Evolutionary conservation across 2,329 filamentous ascomycete species (phyloP), one percentile per base, ranked within the genome.

Genomic region (Capronia americana): DNA sequence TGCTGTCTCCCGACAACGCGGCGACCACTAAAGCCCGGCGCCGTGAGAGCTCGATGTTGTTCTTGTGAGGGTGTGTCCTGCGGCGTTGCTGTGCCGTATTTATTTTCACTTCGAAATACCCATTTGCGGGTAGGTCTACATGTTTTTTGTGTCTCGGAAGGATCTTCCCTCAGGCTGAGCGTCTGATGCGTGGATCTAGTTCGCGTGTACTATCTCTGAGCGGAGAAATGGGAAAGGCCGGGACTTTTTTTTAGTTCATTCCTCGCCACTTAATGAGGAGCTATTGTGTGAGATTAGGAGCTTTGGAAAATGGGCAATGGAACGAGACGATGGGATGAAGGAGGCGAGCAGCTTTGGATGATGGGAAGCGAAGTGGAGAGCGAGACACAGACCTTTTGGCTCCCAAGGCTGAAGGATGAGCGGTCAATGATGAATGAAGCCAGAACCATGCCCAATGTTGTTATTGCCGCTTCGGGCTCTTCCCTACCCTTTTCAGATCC

Each of bases 31-130:
- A 83, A 72, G 75, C 79, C 20, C 81, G 82, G 71, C 77, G 81
- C 68, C 76, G 82, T 51, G 82, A 84, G 72, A 84, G 82, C 69
- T 81, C 81, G 20, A 77, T 84, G 73, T 53, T 71, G 34, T 69
- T 71, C 57, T 46, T 67, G 63, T 69, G 55, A 69, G 53, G 4
- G 17, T 3, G 17, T 44, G 38, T 44, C 17, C 6, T n/a, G 5
- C 38, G 7, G 12, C 12, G 38, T 41, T 41, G 38, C 38, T 17
- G 38, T 41, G 38, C 12, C 24, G 10, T 41, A 24, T 54, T 51
- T 55, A 23, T 38, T 53, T 65, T 54, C 30, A 28, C 26, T 65
- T 57, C 57, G 11, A 44, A 65, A 65, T 65, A 65, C 63, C 63
- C 51, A 65, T 65, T 65, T 55, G 63, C 63, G 46, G 58, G 63